Evolutionary conservation across 148 eudicot species (phyloP).

Genomic region (Amaranthus hypochondriacus): DNA sequence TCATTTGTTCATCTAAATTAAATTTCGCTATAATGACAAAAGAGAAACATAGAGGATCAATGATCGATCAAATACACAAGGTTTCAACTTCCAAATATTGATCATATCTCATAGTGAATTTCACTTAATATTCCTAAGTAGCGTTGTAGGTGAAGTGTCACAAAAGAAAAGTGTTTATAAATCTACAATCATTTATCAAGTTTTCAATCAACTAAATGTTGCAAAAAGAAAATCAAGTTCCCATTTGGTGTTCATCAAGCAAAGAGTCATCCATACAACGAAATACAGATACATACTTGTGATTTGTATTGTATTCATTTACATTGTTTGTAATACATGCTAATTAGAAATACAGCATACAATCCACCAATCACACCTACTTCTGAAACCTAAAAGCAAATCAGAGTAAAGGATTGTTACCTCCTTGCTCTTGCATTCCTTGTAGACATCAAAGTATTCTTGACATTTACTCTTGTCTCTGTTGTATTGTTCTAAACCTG

Average conservation of each 20-base stretch:
- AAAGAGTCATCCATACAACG: background rate
- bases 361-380: conserved; percentile 2
- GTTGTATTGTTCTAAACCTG: conserved; percentile 74
- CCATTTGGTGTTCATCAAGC: background rate
- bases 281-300: no score
- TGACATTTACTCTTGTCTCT: conserved; percentile 90
- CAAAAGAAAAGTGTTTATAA: background rate
- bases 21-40: background rate
- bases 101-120: background rate
- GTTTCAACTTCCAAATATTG: background rate
- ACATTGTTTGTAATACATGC: background rate
- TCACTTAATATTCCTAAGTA: no score
- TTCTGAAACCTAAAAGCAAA: background rate
- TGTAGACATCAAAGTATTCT: conserved; percentile 87
- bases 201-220: background rate
- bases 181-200: background rate
- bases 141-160: no score
- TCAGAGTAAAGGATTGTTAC: conserved; percentile 24
- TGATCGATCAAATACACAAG: background rate
- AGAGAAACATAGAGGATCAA: background rate
- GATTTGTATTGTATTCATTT: background rate
- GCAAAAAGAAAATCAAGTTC: background rate
- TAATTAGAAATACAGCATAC: background rate
- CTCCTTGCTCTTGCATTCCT: conserved; percentile 99
- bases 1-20: background rate